These are phyloP conservation scores for Penicillium hesseltinei DNA, from an alignment of 2,329 filamentous ascomycete genomes.

Conservation along the genomic window DNA sequence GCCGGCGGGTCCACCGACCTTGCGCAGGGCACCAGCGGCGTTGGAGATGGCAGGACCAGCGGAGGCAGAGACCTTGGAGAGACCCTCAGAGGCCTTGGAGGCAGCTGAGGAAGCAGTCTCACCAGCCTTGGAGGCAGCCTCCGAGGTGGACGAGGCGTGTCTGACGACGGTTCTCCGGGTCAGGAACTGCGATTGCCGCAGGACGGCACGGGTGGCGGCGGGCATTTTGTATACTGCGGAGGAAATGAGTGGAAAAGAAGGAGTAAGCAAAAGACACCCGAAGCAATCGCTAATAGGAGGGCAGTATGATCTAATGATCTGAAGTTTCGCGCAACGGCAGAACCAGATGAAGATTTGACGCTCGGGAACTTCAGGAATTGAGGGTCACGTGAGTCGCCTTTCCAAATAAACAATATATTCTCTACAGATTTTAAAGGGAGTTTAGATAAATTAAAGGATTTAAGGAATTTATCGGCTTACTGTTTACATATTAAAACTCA, in stretches of 20 bases:
- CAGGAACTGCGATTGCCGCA: slow-evolving; percentile 50
- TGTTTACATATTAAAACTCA: neutral
- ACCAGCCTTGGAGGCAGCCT: slow-evolving; percentile 47
- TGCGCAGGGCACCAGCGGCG: slow-evolving; percentile 69
- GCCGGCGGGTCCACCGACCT: slow-evolving; percentile 80
- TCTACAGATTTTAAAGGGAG: neutral
- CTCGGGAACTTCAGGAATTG: slow-evolving; percentile 45
- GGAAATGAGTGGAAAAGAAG: slow-evolving; percentile 27
- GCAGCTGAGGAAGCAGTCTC: slow-evolving; percentile 43
- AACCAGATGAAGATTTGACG: slow-evolving; percentile 40
- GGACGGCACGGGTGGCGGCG: slow-evolving; percentile 44
- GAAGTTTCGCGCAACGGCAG: slow-evolving; percentile 37
- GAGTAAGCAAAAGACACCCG: slow-evolving; percentile 27
- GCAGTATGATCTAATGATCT: slow-evolving; percentile 42
- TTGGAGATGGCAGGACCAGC: slow-evolving; percentile 74
- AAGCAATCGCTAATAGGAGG: slow-evolving; percentile 29
- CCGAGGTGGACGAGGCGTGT: slow-evolving; percentile 48
- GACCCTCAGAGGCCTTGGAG: slow-evolving; percentile 73
- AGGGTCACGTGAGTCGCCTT: slow-evolving; percentile 23
- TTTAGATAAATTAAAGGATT: neutral
- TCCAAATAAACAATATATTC: slow-evolving; percentile 3
- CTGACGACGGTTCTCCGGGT: slow-evolving; percentile 47
- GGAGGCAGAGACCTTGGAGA: slow-evolving; percentile 75
- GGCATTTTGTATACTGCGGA: slow-evolving; percentile 42
- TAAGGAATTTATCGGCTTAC: neutral